Evolutionary conservation across 495 filamentous ascomycete genomes (phyloP).

Genomic region (Penicillium nucicola): DNA sequence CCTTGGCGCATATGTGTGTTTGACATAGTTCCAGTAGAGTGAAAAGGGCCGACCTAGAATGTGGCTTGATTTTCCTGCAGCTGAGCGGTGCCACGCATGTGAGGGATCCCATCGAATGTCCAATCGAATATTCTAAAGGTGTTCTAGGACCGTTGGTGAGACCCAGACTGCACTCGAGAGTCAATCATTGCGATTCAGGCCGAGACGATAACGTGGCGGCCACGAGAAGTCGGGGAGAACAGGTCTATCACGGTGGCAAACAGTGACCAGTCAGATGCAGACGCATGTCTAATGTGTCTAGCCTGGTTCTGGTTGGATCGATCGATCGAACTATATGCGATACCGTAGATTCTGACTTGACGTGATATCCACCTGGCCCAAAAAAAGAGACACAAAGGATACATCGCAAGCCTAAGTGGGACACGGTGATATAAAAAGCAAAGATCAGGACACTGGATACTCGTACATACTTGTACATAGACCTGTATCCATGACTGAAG

Average conservation of each 20-base stretch:
- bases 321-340: constrained; percentile 1
- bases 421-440: too few relatives aligned
- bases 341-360: not conserved
- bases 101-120: not conserved
- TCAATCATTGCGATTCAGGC: constrained; percentile 4
- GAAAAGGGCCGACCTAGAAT: not conserved
- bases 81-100: not conserved
- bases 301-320: constrained; percentile 5
- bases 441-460: too few relatives aligned
- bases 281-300: constrained; percentile 3
- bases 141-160: constrained; percentile 17
- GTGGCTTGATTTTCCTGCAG: not conserved
- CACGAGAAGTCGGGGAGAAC: constrained; percentile 33
- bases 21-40: not conserved
- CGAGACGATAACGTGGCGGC: constrained; percentile 39
- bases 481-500: too few relatives aligned
- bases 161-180: not conserved
- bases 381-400: too few relatives aligned
- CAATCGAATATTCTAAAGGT: constrained; percentile 17
- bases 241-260: constrained; percentile 8
- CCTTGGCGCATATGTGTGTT: not conserved
- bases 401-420: too few relatives aligned
- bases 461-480: too few relatives aligned
- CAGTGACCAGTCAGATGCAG: constrained; percentile 13
- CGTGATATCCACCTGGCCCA: too few relatives aligned